These are phyloP conservation scores for Ceratocystis harringtonii DNA, from an alignment of 2,329 filamentous ascomycete genomes.

Conservation along the genomic window DNA sequence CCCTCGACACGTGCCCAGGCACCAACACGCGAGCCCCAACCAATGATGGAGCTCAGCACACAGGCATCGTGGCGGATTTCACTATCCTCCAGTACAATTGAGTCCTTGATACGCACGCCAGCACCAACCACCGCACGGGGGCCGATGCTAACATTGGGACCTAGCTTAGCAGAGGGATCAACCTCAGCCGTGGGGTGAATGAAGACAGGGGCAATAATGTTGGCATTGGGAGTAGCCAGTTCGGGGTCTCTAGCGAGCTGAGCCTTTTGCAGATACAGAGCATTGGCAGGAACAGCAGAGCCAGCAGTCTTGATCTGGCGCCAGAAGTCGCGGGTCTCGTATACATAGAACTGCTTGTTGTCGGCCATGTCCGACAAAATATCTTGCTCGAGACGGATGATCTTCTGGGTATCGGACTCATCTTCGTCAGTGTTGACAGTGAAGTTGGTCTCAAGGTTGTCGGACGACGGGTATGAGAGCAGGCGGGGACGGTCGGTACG, in stretches of 20 bases:
- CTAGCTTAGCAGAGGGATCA: conserved; percentile 89
- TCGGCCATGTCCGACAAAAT: conserved; percentile 91
- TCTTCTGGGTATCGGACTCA: conserved; percentile 65
- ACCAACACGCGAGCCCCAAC: conserved; percentile 89
- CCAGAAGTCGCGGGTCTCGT: conserved; percentile 99
- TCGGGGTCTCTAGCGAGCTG: conserved; percentile 51
- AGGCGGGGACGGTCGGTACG: conserved; percentile 81
- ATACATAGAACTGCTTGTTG: conserved; percentile 94
- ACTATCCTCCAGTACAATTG: conserved; percentile 84
- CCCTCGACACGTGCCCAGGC: conserved; percentile 98
- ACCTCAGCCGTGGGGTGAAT: conserved; percentile 85
- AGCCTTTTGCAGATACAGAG: conserved; percentile 88
- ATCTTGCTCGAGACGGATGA: conserved; percentile 91
- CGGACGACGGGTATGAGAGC: conserved; percentile 87
- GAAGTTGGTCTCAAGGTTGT: conserved; percentile 64
- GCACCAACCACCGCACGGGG: conserved; percentile 74
- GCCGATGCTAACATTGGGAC: conserved; percentile 90
- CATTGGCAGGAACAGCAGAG: conserved; percentile 90
- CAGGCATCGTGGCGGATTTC: conserved; percentile 97
- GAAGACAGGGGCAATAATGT: conserved; percentile 83
- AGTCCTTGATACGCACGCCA: conserved; percentile 85
- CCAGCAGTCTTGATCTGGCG: conserved; percentile 99
- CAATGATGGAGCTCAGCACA: conserved; percentile 88
- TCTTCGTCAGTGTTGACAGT: conserved; percentile 49
- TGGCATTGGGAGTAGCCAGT: conserved; percentile 67